Base-by-base conservation (phyloP, 1,139 yeast species). In the Arxiozyma heterogenica region DNA sequence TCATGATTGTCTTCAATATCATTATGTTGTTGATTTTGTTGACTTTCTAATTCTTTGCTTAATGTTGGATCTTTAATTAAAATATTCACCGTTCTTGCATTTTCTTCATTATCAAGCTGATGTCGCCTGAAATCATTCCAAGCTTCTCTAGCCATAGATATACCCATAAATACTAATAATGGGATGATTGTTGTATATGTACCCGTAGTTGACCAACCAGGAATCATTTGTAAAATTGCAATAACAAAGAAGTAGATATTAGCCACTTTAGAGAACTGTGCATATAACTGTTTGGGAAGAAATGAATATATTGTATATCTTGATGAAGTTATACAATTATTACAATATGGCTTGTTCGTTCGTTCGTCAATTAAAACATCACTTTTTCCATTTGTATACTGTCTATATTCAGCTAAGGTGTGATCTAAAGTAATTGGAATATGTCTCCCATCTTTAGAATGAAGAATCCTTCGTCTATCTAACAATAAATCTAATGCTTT, bases 201-300 rank as follows among this genome's bases (percentile, higher is more conserved):
- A 57, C 98, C 98, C 0, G 98, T 93, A 3, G 98, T 90, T 3
- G 97, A 89, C 97, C 97, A 93, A 1, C 91, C 82, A 0, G 98
- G 98, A 53, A 93, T 85, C 94, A 91, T 84, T 67, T 93, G 98
- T 77, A 91, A 75, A 57, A 93, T 86, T 2, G 98, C 91, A 25
- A 93, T 94, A 11, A 82, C 76, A 79, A 93, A 71, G 70, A 93
- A 90, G 69, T 90, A 77, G 61, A 93, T 77, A 65, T 93, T 93
- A 20, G 98, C 98, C 49, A 93, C 67, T 67, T 90, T 93, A 21
- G 96, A 88, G 64, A 93, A 91, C 68, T 93, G 98, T 1, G 95
- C 96, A 58, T 81, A 78, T 49, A 93, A 68, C 65, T 93, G 98
- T 58, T 93, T 82, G 4, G 98, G 98, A 2, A 93, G 64, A 63